Base-by-base conservation (phyloP, 202 grass and related monocot species). In the Digitaria exilis region DNA sequence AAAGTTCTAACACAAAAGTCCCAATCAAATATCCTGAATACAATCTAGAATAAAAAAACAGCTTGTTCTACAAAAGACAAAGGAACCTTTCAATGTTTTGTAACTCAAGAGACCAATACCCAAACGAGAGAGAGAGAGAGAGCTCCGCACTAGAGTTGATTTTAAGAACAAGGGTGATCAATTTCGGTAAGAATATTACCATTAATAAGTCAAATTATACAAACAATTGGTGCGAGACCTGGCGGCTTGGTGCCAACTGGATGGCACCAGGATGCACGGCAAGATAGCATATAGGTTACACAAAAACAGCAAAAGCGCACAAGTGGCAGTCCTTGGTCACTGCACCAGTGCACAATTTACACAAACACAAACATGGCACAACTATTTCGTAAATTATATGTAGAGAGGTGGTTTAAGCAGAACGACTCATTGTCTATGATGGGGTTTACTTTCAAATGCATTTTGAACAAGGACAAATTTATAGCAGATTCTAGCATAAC, bases 401-500 rank as follows among this genome's bases (percentile, higher is more conserved):
- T 18, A 22, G 3, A 67, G 49, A 56, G 54, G 37, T 54, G 6
- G 37, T 80, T 69, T 43, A 39, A 76, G 7, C 14, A 22, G 25
- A 0, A 65, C 25, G 19, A 35, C 22, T 26, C 29, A 31, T 60
- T 76, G 41, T 37, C 24, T 31, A 81, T 63, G 24, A 73, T 22
- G 3, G n/a, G 3, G 28, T 44, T 51, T n/a, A 84, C 16, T 51
- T 48, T 43, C 6, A 30, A 73, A 64, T 37, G 66, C 14, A 67
- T 51, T 86, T 76, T 26, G 14, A 67, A 69, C 4, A 58, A 64
- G 35, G 24, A 80, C 39, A 15, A 66, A 57, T n/a, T 59, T 26
- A 79, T 25, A 82, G 55, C 34, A 62, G 19, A 39, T 24, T 43
- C 30, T 73, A 88, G 35, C 2, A 75, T 54, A 86, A 54, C 96